Conservation (phyloP, 1,139 yeast genomes). For the Williopsis jadinii region DNA sequence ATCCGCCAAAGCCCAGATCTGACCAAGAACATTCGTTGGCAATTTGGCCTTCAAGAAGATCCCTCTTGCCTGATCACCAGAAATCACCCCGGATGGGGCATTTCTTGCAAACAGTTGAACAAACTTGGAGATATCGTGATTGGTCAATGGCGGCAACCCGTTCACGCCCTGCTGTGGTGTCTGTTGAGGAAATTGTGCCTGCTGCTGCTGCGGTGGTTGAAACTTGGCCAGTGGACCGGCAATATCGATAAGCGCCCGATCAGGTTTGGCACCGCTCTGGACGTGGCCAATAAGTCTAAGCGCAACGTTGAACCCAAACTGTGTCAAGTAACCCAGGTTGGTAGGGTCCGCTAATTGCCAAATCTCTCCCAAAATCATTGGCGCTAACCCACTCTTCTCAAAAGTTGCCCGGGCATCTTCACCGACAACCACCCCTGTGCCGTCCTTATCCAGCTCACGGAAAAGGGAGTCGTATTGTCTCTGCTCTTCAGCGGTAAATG, state of each 20-base stretch:
- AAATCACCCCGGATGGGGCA: slow-evolving; percentile 48
- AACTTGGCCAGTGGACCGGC: slow-evolving; percentile 55
- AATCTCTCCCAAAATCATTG: slow-evolving; percentile 74
- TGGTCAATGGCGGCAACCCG: slow-evolving; percentile 50
- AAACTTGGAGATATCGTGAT: slow-evolving; percentile 64
- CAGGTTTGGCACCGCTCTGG: slow-evolving; percentile 62
- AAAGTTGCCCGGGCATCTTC: slow-evolving; percentile 81
- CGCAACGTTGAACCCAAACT: slow-evolving; percentile 76
- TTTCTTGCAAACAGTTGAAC: slow-evolving; percentile 69
- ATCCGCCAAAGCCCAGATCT: slow-evolving; percentile 87
- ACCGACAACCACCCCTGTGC: slow-evolving; percentile 81
- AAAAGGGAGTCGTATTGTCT: slow-evolving; percentile 67
- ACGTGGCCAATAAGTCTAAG: slow-evolving; percentile 86
- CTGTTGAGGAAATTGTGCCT: slow-evolving; percentile 8
- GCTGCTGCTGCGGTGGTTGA: slow-evolving; percentile 21
- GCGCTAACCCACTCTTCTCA: slow-evolving; percentile 80
- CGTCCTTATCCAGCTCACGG: slow-evolving; percentile 71
- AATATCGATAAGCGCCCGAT: slow-evolving; percentile 42
- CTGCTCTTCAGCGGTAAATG: slow-evolving; percentile 75
- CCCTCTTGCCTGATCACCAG: slow-evolving; percentile 73
- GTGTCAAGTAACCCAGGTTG: slow-evolving; percentile 80
- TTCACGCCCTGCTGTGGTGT: slow-evolving; percentile 7
- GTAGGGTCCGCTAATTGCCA: slow-evolving; percentile 90
- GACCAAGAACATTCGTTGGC: slow-evolving; percentile 70
- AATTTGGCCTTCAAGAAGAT: slow-evolving; percentile 85